Base-by-base conservation (phyloP, 2,329 filamentous ascomycete genomes). In the Diaporthe batatas region DNA sequence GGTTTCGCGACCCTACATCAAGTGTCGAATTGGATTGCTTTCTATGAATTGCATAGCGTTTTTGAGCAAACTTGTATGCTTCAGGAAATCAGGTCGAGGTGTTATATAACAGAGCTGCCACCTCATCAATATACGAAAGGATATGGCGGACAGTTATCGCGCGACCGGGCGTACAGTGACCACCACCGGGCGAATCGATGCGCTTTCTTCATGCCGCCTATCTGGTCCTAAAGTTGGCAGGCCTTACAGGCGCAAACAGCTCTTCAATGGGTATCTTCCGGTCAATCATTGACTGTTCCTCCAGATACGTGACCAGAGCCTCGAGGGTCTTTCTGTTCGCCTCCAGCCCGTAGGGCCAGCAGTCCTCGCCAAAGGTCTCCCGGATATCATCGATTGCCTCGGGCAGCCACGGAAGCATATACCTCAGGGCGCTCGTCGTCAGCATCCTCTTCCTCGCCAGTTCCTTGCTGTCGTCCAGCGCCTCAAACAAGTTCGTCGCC, bases 371-470 rank as follows among this genome's bases (percentile, higher is more conserved):
- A 71, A 82, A 82, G 0, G 81, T 75, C 65, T 80, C 77, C n/a
- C 79, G 73, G 34, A 81, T 81, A 68, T 82, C 81, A 39, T 81
- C 78, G 21, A 82, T 53, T 42, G 79, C 78, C 10, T 76, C 75
- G 10, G 78, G 75, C 54, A 83, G 68, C 77, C 80, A 82, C 2
- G 81, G 81, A 12, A 82, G 75, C 81, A 82, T 82, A 71, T 80
- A 82, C 34, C 79, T 73, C 72, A 80, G 71, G 14, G 77, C 77
- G 54, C 75, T 75, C 3, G 75, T 71, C 29, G 77, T 79, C 29
- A 74, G 68, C 79, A 83, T 79, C 36, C 78, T 71, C 23, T 76
- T 73, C 49, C 75, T 68, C 7, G 80, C 80, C 23, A 82, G 69
- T 39, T 81, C 76, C 72, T 82, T 81, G 12, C 77, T 77, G 36